Evolutionary conservation across 2,329 filamentous ascomycete species (phyloP).

Genomic region (Sporothrix dimorphospora): DNA sequence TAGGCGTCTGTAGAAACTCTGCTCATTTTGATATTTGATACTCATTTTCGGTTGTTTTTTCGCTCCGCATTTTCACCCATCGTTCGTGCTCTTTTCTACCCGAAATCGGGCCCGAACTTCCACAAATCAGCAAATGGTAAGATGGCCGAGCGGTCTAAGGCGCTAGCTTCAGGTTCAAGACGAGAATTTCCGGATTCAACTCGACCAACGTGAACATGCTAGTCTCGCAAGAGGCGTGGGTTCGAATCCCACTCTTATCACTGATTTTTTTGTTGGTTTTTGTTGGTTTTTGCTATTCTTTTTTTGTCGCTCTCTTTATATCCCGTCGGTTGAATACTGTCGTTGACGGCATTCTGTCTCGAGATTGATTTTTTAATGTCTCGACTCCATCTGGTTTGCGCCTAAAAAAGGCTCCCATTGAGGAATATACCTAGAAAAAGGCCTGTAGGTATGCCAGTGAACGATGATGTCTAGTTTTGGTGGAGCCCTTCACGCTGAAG

Average conservation of each 20-base stretch:
- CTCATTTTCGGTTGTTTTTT: not conserved
- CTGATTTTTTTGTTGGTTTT: not conserved
- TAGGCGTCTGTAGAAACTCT: slow-evolving; percentile 14
- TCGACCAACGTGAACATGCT: slow-evolving; percentile 18
- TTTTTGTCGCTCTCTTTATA: not conserved
- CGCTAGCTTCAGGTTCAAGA: slow-evolving; percentile 22
- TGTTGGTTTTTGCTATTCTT: not conserved
- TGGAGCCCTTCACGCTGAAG: slow-evolving; percentile 1
- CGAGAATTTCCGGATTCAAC: slow-evolving; percentile 19
- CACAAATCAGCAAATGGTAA: slow-evolving; percentile 19
- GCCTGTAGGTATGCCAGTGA: not conserved
- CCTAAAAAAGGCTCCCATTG: too few species aligned
- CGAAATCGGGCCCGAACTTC: not conserved
- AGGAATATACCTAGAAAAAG: not conserved
- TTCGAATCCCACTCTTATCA: slow-evolving; percentile 26
- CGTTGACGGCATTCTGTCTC: too few species aligned
- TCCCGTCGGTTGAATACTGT: too few species aligned
- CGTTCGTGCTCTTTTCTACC: not conserved
- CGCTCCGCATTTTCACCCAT: not conserved
- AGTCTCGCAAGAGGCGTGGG: slow-evolving; percentile 25
- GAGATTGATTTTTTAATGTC: not conserved
- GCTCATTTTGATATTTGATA: not conserved
- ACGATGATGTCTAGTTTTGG: not conserved
- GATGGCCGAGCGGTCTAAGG: slow-evolving; percentile 25
- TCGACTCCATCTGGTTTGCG: not conserved